Evolutionary conservation across 2,329 filamentous ascomycete genomes (phyloP).

Genomic region (Ilyonectria sp.): DNA sequence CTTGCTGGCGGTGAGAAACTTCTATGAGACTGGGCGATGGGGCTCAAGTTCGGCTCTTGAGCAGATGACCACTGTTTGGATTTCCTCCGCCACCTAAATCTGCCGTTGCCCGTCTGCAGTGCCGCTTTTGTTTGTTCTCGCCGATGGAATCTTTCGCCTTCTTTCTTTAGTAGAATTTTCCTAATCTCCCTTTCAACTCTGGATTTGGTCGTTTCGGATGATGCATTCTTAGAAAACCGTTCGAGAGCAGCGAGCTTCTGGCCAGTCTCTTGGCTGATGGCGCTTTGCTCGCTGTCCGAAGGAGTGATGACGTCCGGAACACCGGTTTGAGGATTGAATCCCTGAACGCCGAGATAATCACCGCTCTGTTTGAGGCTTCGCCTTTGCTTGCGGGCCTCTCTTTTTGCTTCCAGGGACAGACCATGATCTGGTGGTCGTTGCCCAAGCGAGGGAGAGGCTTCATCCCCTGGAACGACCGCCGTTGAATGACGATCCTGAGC

Average conservation of each 20-base stretch:
- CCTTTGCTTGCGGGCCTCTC: conserved; percentile 54
- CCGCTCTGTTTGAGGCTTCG: conserved; percentile 67
- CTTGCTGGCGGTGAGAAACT: conserved; percentile 43
- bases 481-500: background rate
- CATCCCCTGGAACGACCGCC: background rate
- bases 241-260: conserved; percentile 52
- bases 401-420: conserved; percentile 50
- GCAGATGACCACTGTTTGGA: conserved; percentile 67
- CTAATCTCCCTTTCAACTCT: conserved; percentile 63
- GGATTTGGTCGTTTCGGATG: conserved; percentile 58
- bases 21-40: conserved; percentile 61
- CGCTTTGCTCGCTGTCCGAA: conserved; percentile 62
- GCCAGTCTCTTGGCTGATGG: conserved; percentile 49
- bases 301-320: conserved; percentile 66
- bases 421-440: conserved; percentile 1
- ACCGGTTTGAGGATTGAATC: conserved; percentile 71
- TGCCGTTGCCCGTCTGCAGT: conserved; percentile 47
- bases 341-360: conserved; percentile 72
- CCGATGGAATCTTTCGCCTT: conserved; percentile 59
- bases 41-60: conserved; percentile 64
- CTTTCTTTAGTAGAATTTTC: conserved; percentile 47
- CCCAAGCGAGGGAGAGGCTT: background rate
- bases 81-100: conserved; percentile 61
- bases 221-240: conserved; percentile 53
- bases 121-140: conserved; percentile 59